These are phyloP conservation scores for Akanthomyces muscarius DNA, from an alignment of 2,329 filamentous ascomycete genomes.

Conservation along the genomic window DNA sequence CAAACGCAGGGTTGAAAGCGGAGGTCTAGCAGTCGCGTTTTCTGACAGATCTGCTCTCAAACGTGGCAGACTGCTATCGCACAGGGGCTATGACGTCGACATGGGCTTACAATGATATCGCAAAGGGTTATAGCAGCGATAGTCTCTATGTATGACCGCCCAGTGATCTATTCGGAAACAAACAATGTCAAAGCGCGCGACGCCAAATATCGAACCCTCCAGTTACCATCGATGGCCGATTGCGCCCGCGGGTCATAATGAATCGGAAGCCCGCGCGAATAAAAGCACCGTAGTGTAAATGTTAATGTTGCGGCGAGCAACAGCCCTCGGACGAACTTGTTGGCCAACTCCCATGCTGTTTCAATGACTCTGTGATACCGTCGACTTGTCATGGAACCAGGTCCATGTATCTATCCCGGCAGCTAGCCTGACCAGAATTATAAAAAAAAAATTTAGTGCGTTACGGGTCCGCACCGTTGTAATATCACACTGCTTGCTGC, in stretches of 20 bases:
- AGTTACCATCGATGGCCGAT: neutral
- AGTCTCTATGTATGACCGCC: neutral
- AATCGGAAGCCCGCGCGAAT: neutral
- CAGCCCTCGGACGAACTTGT: neutral
- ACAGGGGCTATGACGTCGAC: neutral
- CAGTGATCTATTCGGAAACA: neutral
- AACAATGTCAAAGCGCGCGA: constrained; percentile 4
- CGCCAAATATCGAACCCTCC: neutral
- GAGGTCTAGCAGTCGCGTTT: neutral
- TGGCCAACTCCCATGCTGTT: neutral
- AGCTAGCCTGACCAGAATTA: neutral
- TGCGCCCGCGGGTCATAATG: neutral
- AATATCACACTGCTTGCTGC: neutral
- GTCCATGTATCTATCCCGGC: neutral
- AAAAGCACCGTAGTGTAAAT: neutral
- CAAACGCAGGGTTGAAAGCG: neutral
- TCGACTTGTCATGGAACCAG: neutral
- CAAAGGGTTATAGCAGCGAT: neutral
- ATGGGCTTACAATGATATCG: constrained; percentile 1
- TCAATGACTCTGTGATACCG: neutral
- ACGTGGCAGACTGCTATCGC: neutral
- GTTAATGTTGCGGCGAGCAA: neutral
- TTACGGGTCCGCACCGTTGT: neutral
- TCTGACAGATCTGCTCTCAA: neutral
- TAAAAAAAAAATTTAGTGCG: neutral